Evolutionary conservation across 192 early-diverging fungal species (phyloP).

Genomic region (Anaeromyces robustus): DNA sequence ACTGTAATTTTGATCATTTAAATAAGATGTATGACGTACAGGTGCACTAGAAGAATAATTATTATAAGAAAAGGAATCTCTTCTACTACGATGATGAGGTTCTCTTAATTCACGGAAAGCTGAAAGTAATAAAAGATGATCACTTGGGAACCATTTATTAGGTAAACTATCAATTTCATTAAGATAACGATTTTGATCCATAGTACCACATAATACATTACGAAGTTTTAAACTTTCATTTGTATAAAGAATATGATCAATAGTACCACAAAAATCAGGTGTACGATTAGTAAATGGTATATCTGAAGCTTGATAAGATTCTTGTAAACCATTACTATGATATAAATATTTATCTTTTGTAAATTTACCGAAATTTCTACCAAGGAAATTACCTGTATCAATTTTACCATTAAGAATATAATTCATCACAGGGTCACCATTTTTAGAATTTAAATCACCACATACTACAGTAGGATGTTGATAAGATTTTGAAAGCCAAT

Average conservation of each 20-base stretch:
- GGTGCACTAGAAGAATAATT: background rate
- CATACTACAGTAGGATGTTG: slow-evolving; percentile 21
- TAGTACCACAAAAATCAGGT: slow-evolving; percentile 19
- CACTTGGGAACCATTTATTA: background rate
- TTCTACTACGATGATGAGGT: background rate
- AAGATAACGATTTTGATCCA: background rate
- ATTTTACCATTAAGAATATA: slow-evolving; percentile 22
- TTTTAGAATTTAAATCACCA: slow-evolving; percentile 21
- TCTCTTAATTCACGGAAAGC: background rate
- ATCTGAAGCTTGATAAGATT: slow-evolving; percentile 3
- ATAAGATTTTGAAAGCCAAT: slow-evolving; percentile 16
- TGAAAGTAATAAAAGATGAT: background rate
- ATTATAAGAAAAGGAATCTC: background rate
- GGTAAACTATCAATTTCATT: background rate
- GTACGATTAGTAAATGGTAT: slow-evolving; percentile 26
- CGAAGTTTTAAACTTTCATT: slow-evolving; percentile 14
- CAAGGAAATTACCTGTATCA: slow-evolving; percentile 1
- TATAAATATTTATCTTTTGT: background rate
- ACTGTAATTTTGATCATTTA: background rate
- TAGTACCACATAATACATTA: slow-evolving; percentile 16
- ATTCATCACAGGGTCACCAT: slow-evolving; percentile 23
- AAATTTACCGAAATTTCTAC: slow-evolving; percentile 17
- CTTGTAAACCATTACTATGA: background rate
- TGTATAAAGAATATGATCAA: slow-evolving; percentile 32
- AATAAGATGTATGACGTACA: background rate